These are phyloP conservation scores for Eucalyptus pumila DNA, from an alignment of 345 rosid species.

Conservation along the genomic window DNA sequence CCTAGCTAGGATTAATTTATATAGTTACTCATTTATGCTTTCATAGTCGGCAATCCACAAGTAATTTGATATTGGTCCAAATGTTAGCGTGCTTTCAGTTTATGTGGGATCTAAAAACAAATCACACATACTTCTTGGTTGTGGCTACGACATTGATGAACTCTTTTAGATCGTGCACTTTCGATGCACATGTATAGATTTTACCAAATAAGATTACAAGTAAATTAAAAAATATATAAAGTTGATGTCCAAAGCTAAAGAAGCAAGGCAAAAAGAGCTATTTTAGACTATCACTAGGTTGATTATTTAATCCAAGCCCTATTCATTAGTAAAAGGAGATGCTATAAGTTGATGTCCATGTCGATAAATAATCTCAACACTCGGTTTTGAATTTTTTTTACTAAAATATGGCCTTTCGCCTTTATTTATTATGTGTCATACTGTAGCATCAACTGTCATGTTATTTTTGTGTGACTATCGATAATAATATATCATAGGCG, in stretches of 20 bases:
- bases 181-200: too few relatives aligned
- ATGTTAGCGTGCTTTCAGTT: background rate
- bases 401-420: background rate
- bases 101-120: background rate
- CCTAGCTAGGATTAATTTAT: background rate
- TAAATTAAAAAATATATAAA: too few relatives aligned
- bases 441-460: background rate
- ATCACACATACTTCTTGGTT: too few relatives aligned
- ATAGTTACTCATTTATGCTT: background rate
- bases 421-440: too few relatives aligned
- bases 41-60: background rate
- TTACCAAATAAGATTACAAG: too few relatives aligned
- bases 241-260: background rate
- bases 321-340: background rate
- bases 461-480: background rate
- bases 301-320: background rate
- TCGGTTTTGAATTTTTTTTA: background rate
- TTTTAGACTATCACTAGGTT: background rate
- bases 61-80: background rate
- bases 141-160: too few relatives aligned
- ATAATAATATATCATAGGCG: accelerated
- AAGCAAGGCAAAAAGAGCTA: background rate
- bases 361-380: background rate
- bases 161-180: too few relatives aligned
- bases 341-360: background rate